Base-by-base conservation (phyloP, 768 basidiomycete species). In the Roridomyces roridus region DNA sequence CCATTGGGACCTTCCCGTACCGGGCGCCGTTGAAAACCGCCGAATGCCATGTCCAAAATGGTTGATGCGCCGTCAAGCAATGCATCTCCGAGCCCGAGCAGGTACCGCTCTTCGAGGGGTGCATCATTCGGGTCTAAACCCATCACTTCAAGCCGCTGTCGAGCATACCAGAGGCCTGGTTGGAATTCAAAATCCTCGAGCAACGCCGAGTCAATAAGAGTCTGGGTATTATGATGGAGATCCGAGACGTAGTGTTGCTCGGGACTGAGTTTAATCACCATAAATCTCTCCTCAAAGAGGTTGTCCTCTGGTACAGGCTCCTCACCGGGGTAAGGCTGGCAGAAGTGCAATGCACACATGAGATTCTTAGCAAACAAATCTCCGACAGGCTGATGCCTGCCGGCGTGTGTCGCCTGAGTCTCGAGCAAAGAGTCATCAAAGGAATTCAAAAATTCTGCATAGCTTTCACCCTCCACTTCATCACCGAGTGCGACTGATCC, bases 311-410 rank as follows among this genome's bases (percentile, higher is more conserved):
- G 26, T 3, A 46, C 9, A 0, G 0, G 18, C 5, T 54, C 36
- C 11, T 54, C 52, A 2, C 52, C 52, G 3, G 44, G 52, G 12
- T 46, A 54, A 10, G 44, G 52, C 15, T 45, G 25, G 20, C 46
- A 46, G 34, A 46, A 46, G 6, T 46, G 25, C 5, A 54, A 24
- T 7, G 46, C 11, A n/a, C 44, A 43, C 2, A 44, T 26, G 11
- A 54, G 24, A 0, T 43, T 54, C 1, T 54, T 40, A 0, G 44
- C 52, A 5, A 54, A 36, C 4, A 54, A 18, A 7, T 54, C 52
- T 1, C 52, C 52, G 0, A 54, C 23, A 15, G 12, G 43, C 10
- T 37, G 35, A 24, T 43, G n/a, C 17, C 52, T 54, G 9, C 15
- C 39, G 17, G 7, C 39, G 7, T 36, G 6, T n/a, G 48, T 21